Conservation (phyloP, 768 basidiomycete genomes). For the Kwoniella pini region DNA sequence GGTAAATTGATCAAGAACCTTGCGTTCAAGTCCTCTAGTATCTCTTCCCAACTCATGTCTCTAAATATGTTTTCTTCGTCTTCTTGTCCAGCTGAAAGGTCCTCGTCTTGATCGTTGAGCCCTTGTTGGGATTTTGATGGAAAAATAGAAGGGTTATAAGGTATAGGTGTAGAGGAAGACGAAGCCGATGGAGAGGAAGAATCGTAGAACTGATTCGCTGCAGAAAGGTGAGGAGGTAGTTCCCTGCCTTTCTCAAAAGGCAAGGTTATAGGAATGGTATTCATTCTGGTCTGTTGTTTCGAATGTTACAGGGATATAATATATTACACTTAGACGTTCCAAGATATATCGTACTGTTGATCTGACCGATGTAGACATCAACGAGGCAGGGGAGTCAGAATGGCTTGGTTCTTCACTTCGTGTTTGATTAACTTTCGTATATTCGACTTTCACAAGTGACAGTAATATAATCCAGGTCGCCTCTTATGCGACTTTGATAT, state of each 20-base stretch:
- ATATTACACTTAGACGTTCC: background rate
- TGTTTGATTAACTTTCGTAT: background rate
- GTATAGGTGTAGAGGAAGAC: conserved; percentile 13
- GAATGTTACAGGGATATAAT: background rate
- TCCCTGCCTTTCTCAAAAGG: conserved; percentile 14
- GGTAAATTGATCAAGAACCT: conserved; percentile 95
- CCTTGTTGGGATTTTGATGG: conserved; percentile 1
- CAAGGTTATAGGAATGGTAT: conserved; percentile 14
- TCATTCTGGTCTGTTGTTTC: background rate
- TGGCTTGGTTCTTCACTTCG: background rate
- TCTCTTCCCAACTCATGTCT: conserved; percentile 46
- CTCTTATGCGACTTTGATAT: background rate
- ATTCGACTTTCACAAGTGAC: background rate
- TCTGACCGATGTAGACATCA: background rate
- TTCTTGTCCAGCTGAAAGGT: conserved; percentile 20
- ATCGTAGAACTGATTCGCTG: background rate
- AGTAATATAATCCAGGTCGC: background rate
- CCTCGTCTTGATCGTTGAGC: conserved; percentile 9
- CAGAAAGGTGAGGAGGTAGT: conserved; percentile 15
- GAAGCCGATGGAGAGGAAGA: conserved; percentile 14
- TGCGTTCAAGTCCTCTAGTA: conserved; percentile 52
- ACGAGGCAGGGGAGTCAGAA: conserved; percentile 8
- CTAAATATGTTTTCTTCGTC: conserved; percentile 41
- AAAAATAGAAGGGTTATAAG: background rate
- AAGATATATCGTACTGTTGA: background rate